phyloP scores from a whole-genome alignment of 495 filamentous ascomycete species.

The Geoglossum glabrum region DNA sequence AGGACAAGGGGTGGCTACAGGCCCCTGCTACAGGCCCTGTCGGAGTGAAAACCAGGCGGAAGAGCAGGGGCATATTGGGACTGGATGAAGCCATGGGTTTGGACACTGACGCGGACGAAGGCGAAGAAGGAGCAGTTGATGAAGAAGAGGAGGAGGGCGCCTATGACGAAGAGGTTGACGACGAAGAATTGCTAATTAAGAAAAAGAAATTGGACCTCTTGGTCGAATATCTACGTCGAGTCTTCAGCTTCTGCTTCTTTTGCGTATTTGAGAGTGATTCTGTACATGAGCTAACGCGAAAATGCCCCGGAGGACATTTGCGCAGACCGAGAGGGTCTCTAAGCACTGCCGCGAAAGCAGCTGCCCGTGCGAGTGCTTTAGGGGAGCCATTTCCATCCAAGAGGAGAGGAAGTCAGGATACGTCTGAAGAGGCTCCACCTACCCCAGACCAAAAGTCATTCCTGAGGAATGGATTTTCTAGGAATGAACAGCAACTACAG shows the following conservation, averaged over 20 bases:
- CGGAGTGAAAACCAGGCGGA: conserved; percentile 39
- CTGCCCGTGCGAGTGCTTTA: conserved; percentile 62
- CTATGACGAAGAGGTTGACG: conserved; percentile 66
- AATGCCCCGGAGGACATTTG: conserved; percentile 91
- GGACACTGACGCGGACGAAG: conserved; percentile 24
- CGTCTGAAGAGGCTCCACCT: conserved; percentile 39
- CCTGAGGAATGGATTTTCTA: conserved; percentile 40
- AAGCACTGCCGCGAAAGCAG: conserved; percentile 59
- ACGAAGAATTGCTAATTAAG: conserved; percentile 71
- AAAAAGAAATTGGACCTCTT: conserved; percentile 93
- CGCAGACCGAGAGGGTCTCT: conserved; percentile 71
- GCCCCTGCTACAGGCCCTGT: conserved; percentile 37
- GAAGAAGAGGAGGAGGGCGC: conserved; percentile 52
- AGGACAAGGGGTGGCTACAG: conserved; percentile 51
- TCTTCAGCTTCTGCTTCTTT: conserved; percentile 98
- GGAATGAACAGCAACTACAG: conserved; percentile 75
- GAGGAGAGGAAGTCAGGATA: conserved; percentile 41
- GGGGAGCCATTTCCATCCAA: conserved; percentile 73
- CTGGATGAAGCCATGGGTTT: conserved; percentile 20
- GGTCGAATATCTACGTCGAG: conserved; percentile 88
- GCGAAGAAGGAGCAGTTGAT: conserved; percentile 33
- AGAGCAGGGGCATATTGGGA: conserved; percentile 29
- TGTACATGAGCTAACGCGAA: conserved; percentile 81
- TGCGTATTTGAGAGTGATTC: conserved; percentile 98
- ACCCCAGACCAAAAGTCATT: conserved; percentile 43